Percentiles rank a stretch among this genome's conserved stretches.
These are phyloP conservation scores for Phytopythium helicoides DNA, from an alignment of 352 stramenopile species.

Conservation along the genomic window DNA sequence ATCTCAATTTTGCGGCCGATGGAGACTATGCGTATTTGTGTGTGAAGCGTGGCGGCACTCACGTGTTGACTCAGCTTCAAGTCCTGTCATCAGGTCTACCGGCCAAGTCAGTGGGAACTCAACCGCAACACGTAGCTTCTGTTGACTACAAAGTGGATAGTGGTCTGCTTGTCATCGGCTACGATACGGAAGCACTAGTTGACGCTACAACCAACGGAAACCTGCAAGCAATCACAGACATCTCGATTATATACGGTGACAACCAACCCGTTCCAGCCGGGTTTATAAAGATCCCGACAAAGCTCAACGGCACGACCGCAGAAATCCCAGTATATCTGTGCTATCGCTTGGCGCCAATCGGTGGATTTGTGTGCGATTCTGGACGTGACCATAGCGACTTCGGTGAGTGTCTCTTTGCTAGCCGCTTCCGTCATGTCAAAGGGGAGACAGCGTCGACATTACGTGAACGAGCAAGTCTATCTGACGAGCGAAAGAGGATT, in stretches of 20 bases:
- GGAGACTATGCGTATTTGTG: conserved; percentile 75
- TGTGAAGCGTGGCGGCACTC: conserved; percentile 44
- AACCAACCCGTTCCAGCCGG: conserved; percentile 10
- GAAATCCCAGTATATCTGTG: conserved; percentile 42
- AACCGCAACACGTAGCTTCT: not conserved
- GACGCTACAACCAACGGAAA: conserved; percentile 8
- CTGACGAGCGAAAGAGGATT: conserved; percentile 7
- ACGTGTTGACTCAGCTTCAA: conserved; percentile 36
- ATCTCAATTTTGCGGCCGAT: conserved; percentile 62
- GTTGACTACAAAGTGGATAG: conserved; percentile 35
- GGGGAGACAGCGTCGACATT: conserved; percentile 10
- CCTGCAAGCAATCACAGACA: conserved; percentile 60
- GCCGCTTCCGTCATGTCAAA: conserved; percentile 26
- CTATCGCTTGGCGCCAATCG: conserved; percentile 52
- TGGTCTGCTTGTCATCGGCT: conserved; percentile 30
- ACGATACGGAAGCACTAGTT: conserved; percentile 9
- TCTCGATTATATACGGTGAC: conserved; percentile 40
- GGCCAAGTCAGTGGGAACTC: too few species aligned
- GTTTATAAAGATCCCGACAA: conserved; percentile 43
- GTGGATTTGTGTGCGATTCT: conserved; percentile 55
- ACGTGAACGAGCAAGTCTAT: not conserved
- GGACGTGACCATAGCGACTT: conserved; percentile 47
- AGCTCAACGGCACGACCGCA: conserved; percentile 47
- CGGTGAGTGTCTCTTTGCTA: conserved; percentile 67
- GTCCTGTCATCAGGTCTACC: conserved; percentile 10